Evolutionary conservation across 768 basidiomycete genomes (phyloP), one percentile per base, ranked within the genome.

Genomic region (Aureoboletus auriporus): DNA sequence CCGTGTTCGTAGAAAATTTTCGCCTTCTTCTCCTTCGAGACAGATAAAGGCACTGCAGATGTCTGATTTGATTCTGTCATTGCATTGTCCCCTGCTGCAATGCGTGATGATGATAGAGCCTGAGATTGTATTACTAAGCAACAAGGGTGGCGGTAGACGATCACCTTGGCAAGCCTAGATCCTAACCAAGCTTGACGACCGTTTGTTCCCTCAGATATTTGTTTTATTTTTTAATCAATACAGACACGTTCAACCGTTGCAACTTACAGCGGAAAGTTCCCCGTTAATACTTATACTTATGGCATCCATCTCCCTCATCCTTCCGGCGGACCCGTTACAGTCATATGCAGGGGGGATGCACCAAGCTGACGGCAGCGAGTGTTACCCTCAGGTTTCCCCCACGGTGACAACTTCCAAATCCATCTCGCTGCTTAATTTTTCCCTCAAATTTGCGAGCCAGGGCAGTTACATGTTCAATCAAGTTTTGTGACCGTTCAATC

Each of bases 1-100:
- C 67, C 67, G 50, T 67, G 63, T 44, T 69, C 65, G 51, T 61
- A 58, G 50, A 61, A 67, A 47, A 27, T 52, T 56, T 63, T 67
- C 13, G 45, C 16, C 50, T 52, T 65, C 47, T 63, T 67, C 52
- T 57, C 48, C 54, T 55, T 65, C 47, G 50, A 54, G 51, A 39
- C 53, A 44, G 61, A 53, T 52, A 55, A 42, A 53, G 54, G 55
- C 52, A 46, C 51, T 61, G 54, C 34, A 49, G 44, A 37, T 20
- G 39, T 49, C 42, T 60, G 58, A 58, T 56, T 51, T 54, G 60
- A 61, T 67, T 51, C 52, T 49, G 53, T 51, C 65, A 66, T 67
- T 50, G 51, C 47, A 49, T 49, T 31, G 40, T 41, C 40, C 47
- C 35, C 39, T 42, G 45, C 26, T 44, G 41, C 46, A 49, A 41